Percentiles rank a stretch among this genome's conserved stretches.
phyloP scores from a whole-genome alignment of 345 rosid species.

The Corchorus olitorius region DNA sequence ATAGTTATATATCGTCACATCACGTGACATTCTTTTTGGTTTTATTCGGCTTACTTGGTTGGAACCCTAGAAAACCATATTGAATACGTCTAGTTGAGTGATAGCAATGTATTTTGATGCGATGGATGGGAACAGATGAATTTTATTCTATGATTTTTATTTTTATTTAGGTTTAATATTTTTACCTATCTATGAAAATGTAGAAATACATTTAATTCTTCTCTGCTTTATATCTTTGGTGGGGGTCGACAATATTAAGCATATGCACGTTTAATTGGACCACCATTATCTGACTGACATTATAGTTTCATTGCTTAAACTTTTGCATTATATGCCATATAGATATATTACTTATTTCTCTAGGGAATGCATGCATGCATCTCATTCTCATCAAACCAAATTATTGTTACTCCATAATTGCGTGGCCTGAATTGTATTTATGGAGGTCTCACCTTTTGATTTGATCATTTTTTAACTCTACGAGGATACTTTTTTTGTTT shows the following conservation, averaged over 20 bases:
- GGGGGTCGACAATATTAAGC: slow-evolving; percentile 10
- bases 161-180: no score
- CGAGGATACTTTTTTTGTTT: no score
- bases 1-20: not conserved
- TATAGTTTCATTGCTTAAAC: not conserved
- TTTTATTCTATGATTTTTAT: not conserved
- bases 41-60: not conserved
- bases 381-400: not conserved
- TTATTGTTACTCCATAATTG: not conserved
- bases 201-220: not conserved
- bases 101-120: not conserved
- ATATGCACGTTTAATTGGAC: slow-evolving; percentile 15
- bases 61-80: slow-evolving; percentile 1
- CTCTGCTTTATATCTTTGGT: slow-evolving; percentile 1
- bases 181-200: not conserved
- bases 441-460: no score
- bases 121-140: not conserved
- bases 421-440: not conserved
- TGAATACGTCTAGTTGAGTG: not conserved
- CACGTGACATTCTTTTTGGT: slow-evolving; percentile 9
- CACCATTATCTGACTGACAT: slow-evolving; percentile 2
- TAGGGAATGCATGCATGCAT: not conserved
- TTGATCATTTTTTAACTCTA: no score
- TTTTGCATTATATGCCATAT: not conserved
- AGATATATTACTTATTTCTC: not conserved